Base-by-base conservation (phyloP, 495 filamentous ascomycete genomes). In the Aspergillus panamensis region DNA sequence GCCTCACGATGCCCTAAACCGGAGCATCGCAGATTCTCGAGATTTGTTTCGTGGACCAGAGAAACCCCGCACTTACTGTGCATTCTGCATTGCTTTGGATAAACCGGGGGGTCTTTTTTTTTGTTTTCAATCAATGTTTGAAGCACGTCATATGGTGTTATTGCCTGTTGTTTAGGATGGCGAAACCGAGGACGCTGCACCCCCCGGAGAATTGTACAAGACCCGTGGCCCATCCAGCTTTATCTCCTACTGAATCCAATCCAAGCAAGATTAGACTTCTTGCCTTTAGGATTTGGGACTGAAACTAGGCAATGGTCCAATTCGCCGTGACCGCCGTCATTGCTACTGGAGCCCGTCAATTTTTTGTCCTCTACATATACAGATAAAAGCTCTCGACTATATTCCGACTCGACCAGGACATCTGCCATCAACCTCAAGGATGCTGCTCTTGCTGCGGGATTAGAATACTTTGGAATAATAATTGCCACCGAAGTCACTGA, bases 401-500 rank as follows among this genome's bases (percentile, higher is more conserved):
- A 13, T 10, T 30, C 6, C 32, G 21, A 31, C 25, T 30, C 7
- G 30, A 16, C 17, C 48, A 73, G 69, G 5, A 54, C 47, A 6
- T 57, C 59, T 20, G 67, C 58, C 29, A 49, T 62, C 31, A 68
- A 68, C 2, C 56, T 85, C 17, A 62, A 86, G 53, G 68, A 76
- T 13, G 79, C 84, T 47, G 80, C 80, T 43, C 73, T 77, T 21
- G 71, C 73, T 1, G 77, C 77, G 31, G 78, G 82, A 57, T 71
- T 78, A 54, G 37, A 69, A 14, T 87, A 86, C 69, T 85, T 87
- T 52, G 84, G 84, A 39, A 79, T 78, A 13, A 80, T 78, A 0
- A 83, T 81, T 21, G 73, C 83, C 48, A 84, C 66, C 13, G 77
- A 78, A 59, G 64, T 80, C 55, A 76, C 62, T 17, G 80, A 87